Evolutionary conservation across 352 stramenopile species (phyloP).

Genomic region (Pythium periplocum): DNA sequence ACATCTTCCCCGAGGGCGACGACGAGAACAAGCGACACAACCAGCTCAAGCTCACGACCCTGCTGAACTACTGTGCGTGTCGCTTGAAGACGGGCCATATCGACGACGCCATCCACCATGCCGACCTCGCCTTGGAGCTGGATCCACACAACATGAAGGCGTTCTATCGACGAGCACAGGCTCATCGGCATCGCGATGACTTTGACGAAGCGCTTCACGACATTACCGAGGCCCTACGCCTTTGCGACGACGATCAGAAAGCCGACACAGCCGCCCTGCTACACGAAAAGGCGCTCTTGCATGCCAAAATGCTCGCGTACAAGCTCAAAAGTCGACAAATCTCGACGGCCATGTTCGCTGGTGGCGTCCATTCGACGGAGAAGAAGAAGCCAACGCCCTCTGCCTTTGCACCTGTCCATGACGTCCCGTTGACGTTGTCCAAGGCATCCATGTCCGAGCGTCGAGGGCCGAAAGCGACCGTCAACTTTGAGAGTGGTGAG

Average conservation of each 20-base stretch:
- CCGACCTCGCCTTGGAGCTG: constrained; percentile 48
- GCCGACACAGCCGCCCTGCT: constrained; percentile 20
- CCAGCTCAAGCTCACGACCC: constrained; percentile 42
- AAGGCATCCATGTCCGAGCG: too few species aligned
- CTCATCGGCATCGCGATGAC: constrained; percentile 56
- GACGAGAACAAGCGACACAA: constrained; percentile 44
- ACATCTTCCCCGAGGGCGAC: constrained; percentile 71
- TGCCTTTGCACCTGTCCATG: neutral
- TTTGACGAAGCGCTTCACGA: constrained; percentile 57
- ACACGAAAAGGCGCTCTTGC: constrained; percentile 55
- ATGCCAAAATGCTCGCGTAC: constrained; percentile 70
- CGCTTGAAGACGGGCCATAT: constrained; percentile 67
- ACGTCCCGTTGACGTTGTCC: constrained; percentile 6
- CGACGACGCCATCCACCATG: constrained; percentile 68
- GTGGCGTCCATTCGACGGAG: neutral
- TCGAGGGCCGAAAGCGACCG: too few species aligned
- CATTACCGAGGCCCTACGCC: constrained; percentile 30
- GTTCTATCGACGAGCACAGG: constrained; percentile 63
- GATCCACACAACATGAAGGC: constrained; percentile 57
- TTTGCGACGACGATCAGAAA: constrained; percentile 1
- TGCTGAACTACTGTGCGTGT: constrained; percentile 76
- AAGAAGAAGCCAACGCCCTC: neutral
- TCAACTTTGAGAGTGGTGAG: neutral
- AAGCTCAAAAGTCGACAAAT: constrained; percentile 58
- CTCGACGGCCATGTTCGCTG: constrained; percentile 67